Percentiles rank a stretch among this genome's conserved stretches.
These are phyloP conservation scores for Solanum bulbocastanum DNA, from an alignment of 257 asterid species.

Conservation along the genomic window DNA sequence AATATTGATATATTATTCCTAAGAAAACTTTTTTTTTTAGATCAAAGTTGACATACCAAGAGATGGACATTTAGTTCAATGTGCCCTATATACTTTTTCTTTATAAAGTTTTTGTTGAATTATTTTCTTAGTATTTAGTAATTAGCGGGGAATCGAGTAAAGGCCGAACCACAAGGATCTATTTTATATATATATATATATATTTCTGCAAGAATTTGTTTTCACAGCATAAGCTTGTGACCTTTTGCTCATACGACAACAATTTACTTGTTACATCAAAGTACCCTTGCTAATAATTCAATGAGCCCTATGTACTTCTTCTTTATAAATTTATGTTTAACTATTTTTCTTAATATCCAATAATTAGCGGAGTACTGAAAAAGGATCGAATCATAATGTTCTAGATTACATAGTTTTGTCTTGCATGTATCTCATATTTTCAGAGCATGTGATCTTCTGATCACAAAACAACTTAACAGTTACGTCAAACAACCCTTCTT, in stretches of 20 bases:
- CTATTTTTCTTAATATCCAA: background rate
- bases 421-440: no score
- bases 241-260: background rate
- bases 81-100: background rate
- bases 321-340: background rate
- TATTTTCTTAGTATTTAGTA: background rate
- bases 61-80: background rate
- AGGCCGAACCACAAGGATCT: background rate
- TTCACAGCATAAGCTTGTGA: fast-evolving
- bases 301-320: background rate
- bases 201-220: no score
- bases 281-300: background rate
- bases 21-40: background rate
- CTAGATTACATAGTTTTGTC: background rate
- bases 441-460: background rate
- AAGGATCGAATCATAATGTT: background rate
- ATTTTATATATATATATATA: background rate
- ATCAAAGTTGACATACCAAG: background rate
- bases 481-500: background rate
- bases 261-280: background rate
- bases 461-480: background rate
- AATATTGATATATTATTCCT: background rate
- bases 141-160: background rate
- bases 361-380: background rate
- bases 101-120: background rate